phyloP scores from a whole-genome alignment of 306 rosid species.

The Astragalus glycyphyllos region DNA sequence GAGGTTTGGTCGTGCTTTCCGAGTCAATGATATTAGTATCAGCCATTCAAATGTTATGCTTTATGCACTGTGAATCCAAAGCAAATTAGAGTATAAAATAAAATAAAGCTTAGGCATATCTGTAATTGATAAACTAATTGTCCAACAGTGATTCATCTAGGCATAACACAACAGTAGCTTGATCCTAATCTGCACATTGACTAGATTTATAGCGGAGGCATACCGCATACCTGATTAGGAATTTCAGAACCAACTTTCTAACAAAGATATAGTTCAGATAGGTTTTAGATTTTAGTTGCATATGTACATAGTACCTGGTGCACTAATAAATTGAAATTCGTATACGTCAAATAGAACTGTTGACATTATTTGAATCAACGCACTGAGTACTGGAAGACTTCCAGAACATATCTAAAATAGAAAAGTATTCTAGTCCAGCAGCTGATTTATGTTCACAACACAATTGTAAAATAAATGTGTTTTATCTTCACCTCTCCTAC shows the following conservation, averaged over 20 bases:
- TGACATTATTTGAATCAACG: neutral
- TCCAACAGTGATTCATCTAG: neutral
- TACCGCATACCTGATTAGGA: neutral
- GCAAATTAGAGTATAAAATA: neutral
- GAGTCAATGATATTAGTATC: constrained; percentile 49
- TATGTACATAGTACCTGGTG: neutral
- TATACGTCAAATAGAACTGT: constrained; percentile 1
- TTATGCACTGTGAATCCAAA: constrained; percentile 36
- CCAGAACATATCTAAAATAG: too few relatives aligned
- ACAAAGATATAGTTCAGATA: constrained; percentile 3
- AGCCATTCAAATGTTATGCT: constrained; percentile 47
- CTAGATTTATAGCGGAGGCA: neutral
- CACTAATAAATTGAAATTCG: constrained; percentile 7
- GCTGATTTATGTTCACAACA: too few relatives aligned
- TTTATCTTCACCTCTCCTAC: too few relatives aligned
- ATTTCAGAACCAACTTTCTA: neutral
- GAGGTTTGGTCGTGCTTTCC: constrained; percentile 52
- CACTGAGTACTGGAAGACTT: too few relatives aligned
- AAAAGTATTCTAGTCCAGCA: too few relatives aligned
- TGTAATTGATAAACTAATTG: neutral
- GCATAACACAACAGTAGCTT: neutral
- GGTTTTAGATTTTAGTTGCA: constrained; percentile 6
- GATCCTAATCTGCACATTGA: neutral
- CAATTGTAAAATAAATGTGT: too few relatives aligned
- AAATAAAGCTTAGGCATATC: neutral